These are phyloP conservation scores for Phytophthora cryptogea DNA, from an alignment of 352 stramenopile species.

Conservation along the genomic window DNA sequence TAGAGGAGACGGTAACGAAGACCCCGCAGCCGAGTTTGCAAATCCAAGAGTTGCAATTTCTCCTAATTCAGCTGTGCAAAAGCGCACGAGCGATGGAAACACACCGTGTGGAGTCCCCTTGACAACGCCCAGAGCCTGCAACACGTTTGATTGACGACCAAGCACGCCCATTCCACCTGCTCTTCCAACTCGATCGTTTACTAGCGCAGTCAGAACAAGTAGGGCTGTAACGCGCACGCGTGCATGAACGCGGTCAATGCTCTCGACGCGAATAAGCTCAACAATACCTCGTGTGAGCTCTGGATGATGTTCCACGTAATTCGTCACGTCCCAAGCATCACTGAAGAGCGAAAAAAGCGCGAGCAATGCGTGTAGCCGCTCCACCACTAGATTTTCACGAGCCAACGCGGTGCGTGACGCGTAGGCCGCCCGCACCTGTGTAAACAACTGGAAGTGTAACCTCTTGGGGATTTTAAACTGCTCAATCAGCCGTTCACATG, in stretches of 20 bases:
- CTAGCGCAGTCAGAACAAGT: conserved; percentile 78
- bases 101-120: conserved; percentile 81
- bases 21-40: conserved; percentile 6
- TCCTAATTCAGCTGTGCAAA: conserved; percentile 74
- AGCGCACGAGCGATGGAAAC: conserved; percentile 83
- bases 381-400: conserved; percentile 63
- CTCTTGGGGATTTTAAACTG: conserved; percentile 55
- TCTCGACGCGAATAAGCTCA: conserved; percentile 79
- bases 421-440: conserved; percentile 59
- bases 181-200: conserved; percentile 75
- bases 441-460: conserved; percentile 77
- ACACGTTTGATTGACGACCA: conserved; percentile 79
- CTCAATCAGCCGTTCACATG: conserved; percentile 62
- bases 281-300: conserved; percentile 75
- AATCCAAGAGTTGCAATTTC: conserved; percentile 29
- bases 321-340: conserved; percentile 75
- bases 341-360: conserved; percentile 80
- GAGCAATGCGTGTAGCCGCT: conserved; percentile 69
- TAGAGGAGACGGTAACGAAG: conserved; percentile 18
- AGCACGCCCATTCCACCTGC: conserved; percentile 69
- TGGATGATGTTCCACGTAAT: conserved; percentile 78
- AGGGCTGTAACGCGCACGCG: conserved; percentile 63
- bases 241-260: conserved; percentile 57
- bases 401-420: conserved; percentile 34
- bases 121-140: conserved; percentile 73